These are phyloP conservation scores for Paraphoma sp. DNA, from an alignment of 2,329 filamentous ascomycete genomes.

Conservation along the genomic window DNA sequence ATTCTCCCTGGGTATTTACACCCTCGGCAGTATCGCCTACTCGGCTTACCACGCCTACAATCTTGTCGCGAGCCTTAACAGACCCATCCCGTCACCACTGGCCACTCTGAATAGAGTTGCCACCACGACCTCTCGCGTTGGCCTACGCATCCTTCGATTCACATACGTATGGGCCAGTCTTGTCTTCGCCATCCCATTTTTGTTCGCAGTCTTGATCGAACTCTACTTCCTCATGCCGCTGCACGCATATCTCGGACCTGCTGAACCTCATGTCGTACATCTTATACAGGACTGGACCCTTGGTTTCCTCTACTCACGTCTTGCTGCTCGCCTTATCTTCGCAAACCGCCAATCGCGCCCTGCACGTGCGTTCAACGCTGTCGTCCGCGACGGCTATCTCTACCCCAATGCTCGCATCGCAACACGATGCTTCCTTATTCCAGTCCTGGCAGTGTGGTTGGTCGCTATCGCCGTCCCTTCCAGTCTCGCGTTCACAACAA, in stretches of 20 bases:
- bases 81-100: conserved; percentile 37
- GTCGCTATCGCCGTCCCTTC: conserved; percentile 71
- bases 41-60: conserved; percentile 57
- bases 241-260: conserved; percentile 70
- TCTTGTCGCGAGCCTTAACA: conserved; percentile 39
- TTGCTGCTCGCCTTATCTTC: conserved; percentile 73
- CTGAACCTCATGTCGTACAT: conserved; percentile 73
- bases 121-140: conserved; percentile 33
- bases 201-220: conserved; percentile 82
- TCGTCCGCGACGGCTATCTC: conserved; percentile 74
- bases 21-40: conserved; percentile 74
- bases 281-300: conserved; percentile 94
- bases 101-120: conserved; percentile 35
- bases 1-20: conserved; percentile 87
- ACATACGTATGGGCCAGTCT: conserved; percentile 79
- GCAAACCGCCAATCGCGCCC: conserved; percentile 73
- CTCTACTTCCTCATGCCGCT: conserved; percentile 88
- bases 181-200: conserved; percentile 77
- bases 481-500: conserved; percentile 60
- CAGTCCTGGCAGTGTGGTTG: conserved; percentile 67
- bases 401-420: conserved; percentile 80
- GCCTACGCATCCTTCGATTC: conserved; percentile 58
- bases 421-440: conserved; percentile 86
- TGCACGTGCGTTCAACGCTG: conserved; percentile 74
- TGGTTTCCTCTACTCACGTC: conserved; percentile 86